Percentiles rank a stretch among this genome's conserved stretches.
Conservation (phyloP, 2,329 filamentous ascomycete species). For the Dryadomyces quercivorus region DNA sequence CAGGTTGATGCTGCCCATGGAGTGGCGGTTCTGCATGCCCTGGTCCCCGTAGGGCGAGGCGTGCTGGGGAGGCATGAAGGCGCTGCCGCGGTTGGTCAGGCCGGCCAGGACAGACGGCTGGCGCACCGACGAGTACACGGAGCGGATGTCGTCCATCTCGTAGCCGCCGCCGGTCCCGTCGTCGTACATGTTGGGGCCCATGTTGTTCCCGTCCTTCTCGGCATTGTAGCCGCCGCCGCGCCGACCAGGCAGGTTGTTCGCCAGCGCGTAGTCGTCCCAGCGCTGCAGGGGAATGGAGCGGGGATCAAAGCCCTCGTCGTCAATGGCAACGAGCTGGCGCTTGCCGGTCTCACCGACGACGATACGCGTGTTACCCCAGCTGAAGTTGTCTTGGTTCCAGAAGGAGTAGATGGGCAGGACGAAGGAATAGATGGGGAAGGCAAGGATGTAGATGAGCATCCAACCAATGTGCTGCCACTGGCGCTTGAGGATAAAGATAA, state of each 20-base stretch:
- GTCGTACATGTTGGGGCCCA: constrained; percentile 45
- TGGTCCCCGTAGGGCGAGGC: constrained; percentile 25
- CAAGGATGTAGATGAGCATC: constrained; percentile 98
- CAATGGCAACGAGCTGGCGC: constrained; percentile 80
- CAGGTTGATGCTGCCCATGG: constrained; percentile 49
- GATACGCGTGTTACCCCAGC: constrained; percentile 96
- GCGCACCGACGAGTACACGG: constrained; percentile 84
- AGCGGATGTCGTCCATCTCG: constrained; percentile 98
- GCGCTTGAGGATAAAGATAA: constrained; percentile 93
- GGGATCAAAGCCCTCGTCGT: constrained; percentile 79
- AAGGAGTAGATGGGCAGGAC: constrained; percentile 91
- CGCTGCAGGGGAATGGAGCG: constrained; percentile 85
- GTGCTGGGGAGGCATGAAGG: constrained; percentile 66
- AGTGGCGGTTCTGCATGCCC: constrained; percentile 57
- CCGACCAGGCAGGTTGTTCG: constrained; percentile 82
- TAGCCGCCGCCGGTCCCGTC: constrained; percentile 38
- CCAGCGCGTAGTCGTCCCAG: constrained; percentile 89
- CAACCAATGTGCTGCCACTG: constrained; percentile 98
- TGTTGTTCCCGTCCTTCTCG: constrained; percentile 29
- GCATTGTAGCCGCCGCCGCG: constrained; percentile 57
- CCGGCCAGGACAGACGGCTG: constrained; percentile 80
- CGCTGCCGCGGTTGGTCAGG: constrained; percentile 54
- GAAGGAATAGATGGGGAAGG: constrained; percentile 88
- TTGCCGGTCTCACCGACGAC: constrained; percentile 88
- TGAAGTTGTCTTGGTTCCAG: constrained; percentile 99